phyloP scores from a whole-genome alignment of 139 green algal genomes.

The Coelastrella sp. region DNA sequence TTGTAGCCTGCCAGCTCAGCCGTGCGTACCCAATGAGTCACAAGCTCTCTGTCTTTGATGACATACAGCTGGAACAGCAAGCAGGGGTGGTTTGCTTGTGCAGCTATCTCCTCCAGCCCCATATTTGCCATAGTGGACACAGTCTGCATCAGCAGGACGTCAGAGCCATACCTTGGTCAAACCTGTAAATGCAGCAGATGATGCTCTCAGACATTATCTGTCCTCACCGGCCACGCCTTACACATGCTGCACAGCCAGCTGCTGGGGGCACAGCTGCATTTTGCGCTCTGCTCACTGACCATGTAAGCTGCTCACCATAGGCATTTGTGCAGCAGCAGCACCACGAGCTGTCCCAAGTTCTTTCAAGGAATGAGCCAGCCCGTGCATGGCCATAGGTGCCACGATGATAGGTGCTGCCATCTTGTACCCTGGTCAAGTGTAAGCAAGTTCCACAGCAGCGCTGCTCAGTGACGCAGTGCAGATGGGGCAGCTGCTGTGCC shows the following conservation, averaged over 20 bases:
- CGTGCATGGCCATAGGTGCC: slow-evolving; percentile 88
- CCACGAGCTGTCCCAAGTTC: slow-evolving; percentile 57
- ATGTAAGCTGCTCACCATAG: slow-evolving; percentile 55
- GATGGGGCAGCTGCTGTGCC: background rate
- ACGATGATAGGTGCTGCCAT: slow-evolving; percentile 77
- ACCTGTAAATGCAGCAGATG: too few species aligned
- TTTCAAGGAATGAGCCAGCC: slow-evolving; percentile 76
- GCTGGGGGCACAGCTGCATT: too few species aligned
- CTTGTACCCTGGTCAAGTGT: slow-evolving; percentile 52
- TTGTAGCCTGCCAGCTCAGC: slow-evolving; percentile 79
- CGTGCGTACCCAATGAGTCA: slow-evolving; percentile 67
- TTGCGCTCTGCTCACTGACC: background rate
- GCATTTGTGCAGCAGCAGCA: background rate
- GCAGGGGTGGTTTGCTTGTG: slow-evolving; percentile 44
- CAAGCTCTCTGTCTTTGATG: slow-evolving; percentile 71
- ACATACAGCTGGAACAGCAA: slow-evolving; percentile 88
- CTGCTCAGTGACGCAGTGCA: background rate
- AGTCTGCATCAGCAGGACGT: slow-evolving; percentile 45
- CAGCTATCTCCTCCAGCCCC: slow-evolving; percentile 64
- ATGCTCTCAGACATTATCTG: too few species aligned
- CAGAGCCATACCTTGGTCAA: background rate
- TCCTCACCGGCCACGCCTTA: too few species aligned
- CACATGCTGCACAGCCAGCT: too few species aligned
- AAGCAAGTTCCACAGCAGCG: too few species aligned
- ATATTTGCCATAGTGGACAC: slow-evolving; percentile 84